phyloP scores from a whole-genome alignment of 345 rosid species.

The Lenwebbia sp. region DNA sequence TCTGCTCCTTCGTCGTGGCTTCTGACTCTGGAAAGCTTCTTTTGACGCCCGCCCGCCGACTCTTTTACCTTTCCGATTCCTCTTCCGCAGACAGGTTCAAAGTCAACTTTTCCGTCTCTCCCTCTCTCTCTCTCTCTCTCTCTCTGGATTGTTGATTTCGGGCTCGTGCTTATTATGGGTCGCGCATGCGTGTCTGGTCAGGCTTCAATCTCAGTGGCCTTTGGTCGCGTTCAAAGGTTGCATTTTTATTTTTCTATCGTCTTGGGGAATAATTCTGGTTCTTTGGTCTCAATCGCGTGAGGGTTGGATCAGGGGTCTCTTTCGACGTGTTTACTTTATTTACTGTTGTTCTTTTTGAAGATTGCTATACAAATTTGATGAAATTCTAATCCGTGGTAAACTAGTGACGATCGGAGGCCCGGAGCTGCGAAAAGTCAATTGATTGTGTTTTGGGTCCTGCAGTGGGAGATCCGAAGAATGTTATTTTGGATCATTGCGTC shows the following conservation, averaged over 20 bases:
- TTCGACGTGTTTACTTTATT: not conserved
- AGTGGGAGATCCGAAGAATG: not conserved
- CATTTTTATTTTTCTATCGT: not conserved
- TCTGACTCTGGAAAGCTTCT: not conserved
- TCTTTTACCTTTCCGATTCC: not conserved
- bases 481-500: not conserved
- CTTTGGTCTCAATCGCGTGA: not conserved
- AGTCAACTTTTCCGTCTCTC: not conserved
- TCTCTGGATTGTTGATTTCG: no score
- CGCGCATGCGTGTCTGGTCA: not conserved
- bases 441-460: not conserved
- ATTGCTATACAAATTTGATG: not conserved
- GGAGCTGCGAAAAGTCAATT: not conserved
- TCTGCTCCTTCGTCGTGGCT: not conserved
- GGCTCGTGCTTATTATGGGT: not conserved
- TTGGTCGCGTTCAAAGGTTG: not conserved
- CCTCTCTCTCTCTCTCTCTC: not conserved
- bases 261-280: not conserved
- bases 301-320: not conserved
- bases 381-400: not conserved
- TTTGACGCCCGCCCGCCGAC: not conserved
- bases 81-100: not conserved
- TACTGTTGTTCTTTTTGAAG: not conserved
- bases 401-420: not conserved
- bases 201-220: not conserved